Base-by-base conservation (phyloP, 257 asterid genomes). In the Solanum corneliomulleri region DNA sequence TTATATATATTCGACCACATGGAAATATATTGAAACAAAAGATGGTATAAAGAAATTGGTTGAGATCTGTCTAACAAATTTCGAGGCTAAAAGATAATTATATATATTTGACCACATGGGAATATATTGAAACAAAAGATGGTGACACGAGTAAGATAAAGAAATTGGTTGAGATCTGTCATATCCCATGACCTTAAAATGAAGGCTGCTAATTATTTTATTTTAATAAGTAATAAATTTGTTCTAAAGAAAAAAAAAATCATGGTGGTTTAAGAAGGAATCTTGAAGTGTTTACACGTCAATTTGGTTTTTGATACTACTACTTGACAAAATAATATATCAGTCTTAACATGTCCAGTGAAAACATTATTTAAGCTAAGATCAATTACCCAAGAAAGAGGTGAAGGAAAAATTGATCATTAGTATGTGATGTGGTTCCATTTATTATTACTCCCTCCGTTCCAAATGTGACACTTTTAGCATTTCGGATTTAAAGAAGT, bases 81-180 rank as follows among this genome's bases (percentile, higher is more conserved):
- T 37, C 39, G 39, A 37, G 39, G 39, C 39, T 37, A 37, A 37
- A 37, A 37, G 39, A 37, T 37, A 37, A 37, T 37, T 37, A 37
- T 37, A 37, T 37, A 37, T 37, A 37, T 37, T 37, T 37, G 39
- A 1, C 39, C 39, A 37, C 39, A 37, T 37, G 39, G 31, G 13
- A 21, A 23, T 76, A 21, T 11, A 85, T 87, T 52, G 5, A 56
- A 8, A 58, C 56, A 77, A 86, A 15, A 69, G 90, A 86, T 78
- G 87, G 82, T 29, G 89, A 90, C 89, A 90, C 27, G 89, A 78
- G 89, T 86, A 78, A 88, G 81, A 80, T 69, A 86, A 86, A 77
- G 81, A 89, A 77, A 70, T 84, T 90, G 29, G 87, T 86, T 21
- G 49, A 88, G 85, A 58, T 90, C 84, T 90, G 89, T 88, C 89